A percentile compares a stretch with the other conserved stretches of the same genome.
phyloP scores from a whole-genome alignment of 2,329 filamentous ascomycete species.

The Tolypocladium nubicola region DNA sequence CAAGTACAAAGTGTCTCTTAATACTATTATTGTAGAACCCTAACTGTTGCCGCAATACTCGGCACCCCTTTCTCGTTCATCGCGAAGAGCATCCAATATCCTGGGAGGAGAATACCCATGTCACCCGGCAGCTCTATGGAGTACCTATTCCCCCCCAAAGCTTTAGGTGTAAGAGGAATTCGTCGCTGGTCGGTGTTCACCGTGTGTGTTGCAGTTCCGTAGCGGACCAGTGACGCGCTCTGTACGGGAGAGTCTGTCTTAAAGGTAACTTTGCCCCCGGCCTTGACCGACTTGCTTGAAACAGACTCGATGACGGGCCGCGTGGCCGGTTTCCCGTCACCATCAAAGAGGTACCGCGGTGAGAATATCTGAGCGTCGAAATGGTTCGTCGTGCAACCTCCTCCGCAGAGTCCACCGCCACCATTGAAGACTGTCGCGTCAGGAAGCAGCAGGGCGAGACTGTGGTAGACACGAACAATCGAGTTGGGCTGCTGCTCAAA shows the following conservation, averaged over 20 bases:
- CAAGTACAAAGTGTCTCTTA: no score
- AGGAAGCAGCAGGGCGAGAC: not conserved
- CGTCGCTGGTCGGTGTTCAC: conserved; percentile 49
- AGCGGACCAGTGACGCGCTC: conserved; percentile 30
- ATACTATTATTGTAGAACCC: conserved; percentile 8
- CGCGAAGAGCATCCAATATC: conserved; percentile 44
- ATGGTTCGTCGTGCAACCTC: not conserved
- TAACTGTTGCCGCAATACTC: conserved; percentile 31
- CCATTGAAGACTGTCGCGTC: not conserved
- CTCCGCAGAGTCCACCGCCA: not conserved
- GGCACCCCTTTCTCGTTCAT: conserved; percentile 33
- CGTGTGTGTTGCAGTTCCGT: conserved; percentile 40
- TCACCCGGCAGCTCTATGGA: conserved; percentile 33
- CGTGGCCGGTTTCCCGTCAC: not conserved
- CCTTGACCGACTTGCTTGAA: no score
- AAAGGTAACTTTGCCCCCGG: conserved; percentile 13
- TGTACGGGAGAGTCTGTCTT: conserved; percentile 16
- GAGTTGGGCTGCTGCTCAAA: not conserved
- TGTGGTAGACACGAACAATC: not conserved
- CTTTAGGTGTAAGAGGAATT: conserved; percentile 27
- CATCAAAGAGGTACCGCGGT: not conserved
- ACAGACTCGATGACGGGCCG: no score
- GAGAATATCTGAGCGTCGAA: not conserved
- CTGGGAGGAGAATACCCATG: conserved; percentile 37
- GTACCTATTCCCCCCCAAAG: conserved; percentile 19